These are phyloP conservation scores for Extremus antarcticus DNA, from an alignment of 495 filamentous ascomycete genomes.

Conservation along the genomic window DNA sequence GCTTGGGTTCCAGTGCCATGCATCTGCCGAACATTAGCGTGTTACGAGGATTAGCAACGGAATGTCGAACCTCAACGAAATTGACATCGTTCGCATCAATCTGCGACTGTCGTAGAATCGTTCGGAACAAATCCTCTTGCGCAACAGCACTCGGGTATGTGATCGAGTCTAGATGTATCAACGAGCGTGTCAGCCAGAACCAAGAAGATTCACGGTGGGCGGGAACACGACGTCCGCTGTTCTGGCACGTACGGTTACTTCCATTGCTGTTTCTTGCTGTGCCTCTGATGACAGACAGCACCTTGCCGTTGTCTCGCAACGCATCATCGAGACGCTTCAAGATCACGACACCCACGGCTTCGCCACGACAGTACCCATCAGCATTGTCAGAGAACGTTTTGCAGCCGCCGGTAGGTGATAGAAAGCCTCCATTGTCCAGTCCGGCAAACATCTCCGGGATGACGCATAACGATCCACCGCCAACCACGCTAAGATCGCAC, in stretches of 20 bases:
- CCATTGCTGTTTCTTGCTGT: conserved; percentile 31
- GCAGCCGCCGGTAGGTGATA: conserved; percentile 33
- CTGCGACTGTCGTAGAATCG: conserved; percentile 14
- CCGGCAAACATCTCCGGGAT: conserved; percentile 30
- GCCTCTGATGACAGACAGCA: conserved; percentile 32
- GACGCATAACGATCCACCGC: conserved; percentile 27
- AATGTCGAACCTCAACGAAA: conserved; percentile 23
- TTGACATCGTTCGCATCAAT: conserved; percentile 22
- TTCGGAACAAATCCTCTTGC: conserved; percentile 21
- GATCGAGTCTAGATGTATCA: conserved; percentile 24
- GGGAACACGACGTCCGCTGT: too few relatives aligned
- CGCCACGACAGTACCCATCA: conserved; percentile 34
- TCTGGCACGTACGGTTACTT: not conserved
- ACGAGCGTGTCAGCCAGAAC: not conserved
- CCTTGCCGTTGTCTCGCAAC: conserved; percentile 27
- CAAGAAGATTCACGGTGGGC: not conserved
- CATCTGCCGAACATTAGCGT: conserved; percentile 12
- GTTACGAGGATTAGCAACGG: not conserved
- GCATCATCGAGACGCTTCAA: conserved; percentile 32
- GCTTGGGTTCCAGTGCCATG: conserved; percentile 36
- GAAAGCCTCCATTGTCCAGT: conserved; percentile 30
- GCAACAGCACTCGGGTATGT: conserved; percentile 27
- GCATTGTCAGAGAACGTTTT: conserved; percentile 34
- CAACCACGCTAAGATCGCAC: conserved; percentile 32
- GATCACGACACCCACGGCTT: conserved; percentile 29